These are phyloP conservation scores for Vanrija pseudolonga DNA, from an alignment of 1,284 basidiomycete genomes.

Conservation along the genomic window DNA sequence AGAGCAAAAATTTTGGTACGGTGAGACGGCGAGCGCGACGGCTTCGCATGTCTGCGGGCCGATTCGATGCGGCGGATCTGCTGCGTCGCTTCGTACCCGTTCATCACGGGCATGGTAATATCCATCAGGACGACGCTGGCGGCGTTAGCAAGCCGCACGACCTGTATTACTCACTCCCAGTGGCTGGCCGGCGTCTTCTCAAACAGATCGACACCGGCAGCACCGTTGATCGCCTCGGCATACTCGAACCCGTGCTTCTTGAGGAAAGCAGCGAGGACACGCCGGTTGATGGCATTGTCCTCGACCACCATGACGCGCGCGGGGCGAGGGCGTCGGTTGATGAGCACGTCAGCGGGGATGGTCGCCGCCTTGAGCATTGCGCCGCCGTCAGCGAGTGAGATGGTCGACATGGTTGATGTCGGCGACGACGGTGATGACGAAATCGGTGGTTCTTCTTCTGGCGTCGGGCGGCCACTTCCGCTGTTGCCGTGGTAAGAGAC, in stretches of 20 bases:
- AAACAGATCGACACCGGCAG: slow-evolving; percentile 76
- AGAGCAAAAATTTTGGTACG: slow-evolving; percentile 72
- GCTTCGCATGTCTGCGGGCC: slow-evolving; percentile 41
- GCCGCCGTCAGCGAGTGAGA: slow-evolving; percentile 52
- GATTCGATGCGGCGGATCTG: slow-evolving; percentile 78
- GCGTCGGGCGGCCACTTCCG: neutral
- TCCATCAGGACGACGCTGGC: slow-evolving; percentile 77
- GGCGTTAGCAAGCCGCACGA: neutral
- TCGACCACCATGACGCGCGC: slow-evolving; percentile 74
- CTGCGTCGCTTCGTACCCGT: slow-evolving; percentile 78
- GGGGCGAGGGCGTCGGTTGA: slow-evolving; percentile 17
- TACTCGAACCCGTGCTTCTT: slow-evolving; percentile 65
- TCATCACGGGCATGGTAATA: slow-evolving; percentile 87
- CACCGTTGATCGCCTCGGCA: slow-evolving; percentile 75
- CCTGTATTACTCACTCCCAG: slow-evolving; percentile 58
- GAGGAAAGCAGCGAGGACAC: slow-evolving; percentile 70
- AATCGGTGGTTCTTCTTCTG: neutral
- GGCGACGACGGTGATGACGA: slow-evolving; percentile 32
- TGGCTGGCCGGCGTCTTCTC: slow-evolving; percentile 58
- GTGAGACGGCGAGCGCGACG: too few relatives aligned
- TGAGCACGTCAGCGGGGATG: slow-evolving; percentile 41
- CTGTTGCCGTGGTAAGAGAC: slow-evolving; percentile 34
- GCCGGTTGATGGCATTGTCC: slow-evolving; percentile 62
- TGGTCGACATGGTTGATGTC: slow-evolving; percentile 47
- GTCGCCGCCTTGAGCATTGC: slow-evolving; percentile 52